Percentiles rank a stretch among this genome's conserved stretches.
Conservation (phyloP, 306 rosid species). For the Malus asiatica region DNA sequence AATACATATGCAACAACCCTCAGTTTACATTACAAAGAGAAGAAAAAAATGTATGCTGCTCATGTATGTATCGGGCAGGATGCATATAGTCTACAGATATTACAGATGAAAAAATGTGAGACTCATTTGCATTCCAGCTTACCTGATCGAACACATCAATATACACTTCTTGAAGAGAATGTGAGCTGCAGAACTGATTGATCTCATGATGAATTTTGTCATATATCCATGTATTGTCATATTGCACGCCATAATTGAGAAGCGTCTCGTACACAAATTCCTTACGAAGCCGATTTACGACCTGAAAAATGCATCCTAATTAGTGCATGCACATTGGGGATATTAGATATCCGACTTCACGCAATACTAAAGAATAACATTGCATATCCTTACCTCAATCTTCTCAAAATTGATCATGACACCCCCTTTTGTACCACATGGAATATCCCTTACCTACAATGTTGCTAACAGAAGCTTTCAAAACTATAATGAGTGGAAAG, state of each 20-base stretch:
- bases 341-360: not conserved
- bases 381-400: slow-evolving; percentile 55
- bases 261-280: slow-evolving; percentile 72
- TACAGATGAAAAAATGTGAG: not conserved
- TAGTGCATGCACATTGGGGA: slow-evolving; percentile 5
- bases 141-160: slow-evolving; percentile 96
- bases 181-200: slow-evolving; percentile 88
- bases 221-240: slow-evolving; percentile 91
- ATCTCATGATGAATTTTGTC: slow-evolving; percentile 95
- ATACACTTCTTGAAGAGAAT: slow-evolving; percentile 78
- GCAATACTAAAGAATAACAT: not conserved
- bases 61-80: not conserved
- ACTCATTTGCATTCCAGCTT: not conserved
- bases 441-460: slow-evolving; percentile 79
- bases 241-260: slow-evolving; percentile 72
- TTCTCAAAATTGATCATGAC: slow-evolving; percentile 83
- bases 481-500: not conserved
- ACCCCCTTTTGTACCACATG: slow-evolving; percentile 95
- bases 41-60: not conserved
- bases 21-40: slow-evolving; percentile 3
- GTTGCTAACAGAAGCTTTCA: not conserved
- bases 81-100: not conserved
- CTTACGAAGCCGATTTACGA: slow-evolving; percentile 74
- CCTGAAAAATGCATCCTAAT: slow-evolving; percentile 38
- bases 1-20: not conserved